Evolutionary conservation across 257 asterid genomes (phyloP).

Genomic region (Rehmannia glutinosa): DNA sequence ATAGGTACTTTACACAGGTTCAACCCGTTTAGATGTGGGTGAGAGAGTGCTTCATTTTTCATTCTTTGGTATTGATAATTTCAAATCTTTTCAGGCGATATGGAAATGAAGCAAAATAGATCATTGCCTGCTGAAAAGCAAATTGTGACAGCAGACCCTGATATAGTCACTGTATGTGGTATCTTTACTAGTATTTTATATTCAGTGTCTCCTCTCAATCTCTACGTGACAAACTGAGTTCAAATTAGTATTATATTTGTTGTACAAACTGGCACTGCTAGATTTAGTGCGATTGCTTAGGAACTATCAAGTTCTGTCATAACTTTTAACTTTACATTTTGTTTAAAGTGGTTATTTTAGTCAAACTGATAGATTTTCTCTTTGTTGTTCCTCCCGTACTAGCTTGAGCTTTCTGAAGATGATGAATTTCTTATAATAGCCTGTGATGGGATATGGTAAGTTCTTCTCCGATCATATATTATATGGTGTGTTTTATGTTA

Average conservation of each 20-base stretch:
- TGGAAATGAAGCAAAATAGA: slow-evolving; percentile 87
- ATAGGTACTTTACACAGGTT: slow-evolving; percentile 51
- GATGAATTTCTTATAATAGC: slow-evolving; percentile 92
- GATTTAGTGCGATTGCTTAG: neutral
- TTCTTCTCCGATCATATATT: slow-evolving; percentile 8
- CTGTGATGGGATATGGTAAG: slow-evolving; percentile 98
- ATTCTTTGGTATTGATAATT: slow-evolving; percentile 14
- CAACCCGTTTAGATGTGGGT: slow-evolving; percentile 13
- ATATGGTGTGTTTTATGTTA: slow-evolving; percentile 6
- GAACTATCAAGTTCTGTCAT: neutral
- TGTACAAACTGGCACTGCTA: neutral
- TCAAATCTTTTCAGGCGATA: slow-evolving; percentile 59
- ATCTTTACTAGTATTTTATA: neutral
- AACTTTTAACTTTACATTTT: neutral
- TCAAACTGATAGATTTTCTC: slow-evolving; percentile 13
- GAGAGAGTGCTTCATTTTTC: neutral
- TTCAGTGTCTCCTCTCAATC: slow-evolving; percentile 3
- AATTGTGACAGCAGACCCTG: slow-evolving; percentile 88
- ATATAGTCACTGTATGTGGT: slow-evolving; percentile 60
- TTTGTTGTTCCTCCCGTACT: slow-evolving; percentile 21
- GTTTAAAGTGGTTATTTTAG: neutral
- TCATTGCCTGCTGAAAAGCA: slow-evolving; percentile 82
- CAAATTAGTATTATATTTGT: too few species aligned
- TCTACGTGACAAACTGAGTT: neutral
- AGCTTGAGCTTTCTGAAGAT: slow-evolving; percentile 76